Base-by-base conservation (phyloP, 768 basidiomycete species). In the Auriculariales sp. region DNA sequence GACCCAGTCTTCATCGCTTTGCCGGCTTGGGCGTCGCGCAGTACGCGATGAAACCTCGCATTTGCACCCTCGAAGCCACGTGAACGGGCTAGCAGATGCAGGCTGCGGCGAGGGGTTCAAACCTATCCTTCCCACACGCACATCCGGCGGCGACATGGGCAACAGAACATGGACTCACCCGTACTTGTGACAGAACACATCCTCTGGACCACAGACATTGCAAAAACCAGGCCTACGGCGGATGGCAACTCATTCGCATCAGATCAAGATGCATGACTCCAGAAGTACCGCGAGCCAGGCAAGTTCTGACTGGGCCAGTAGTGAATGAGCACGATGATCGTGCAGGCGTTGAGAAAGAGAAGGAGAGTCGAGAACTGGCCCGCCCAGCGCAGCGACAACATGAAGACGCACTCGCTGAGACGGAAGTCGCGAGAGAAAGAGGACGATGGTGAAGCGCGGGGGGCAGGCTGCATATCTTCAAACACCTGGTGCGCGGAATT, bases 31-130 rank as follows among this genome's bases (percentile, higher is more conserved):
- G 52, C 52, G 25, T 53, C 49, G 9, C 31, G 12, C 17, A 53
- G 42, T 14, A 53, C 52, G 28, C 52, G 52, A 22, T 49, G 49
- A 22, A 53, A 53, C 17, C 52, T 49, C 17, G 52, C 49, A 28
- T 53, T 53, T 29, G 52, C 35, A 22, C 52, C 52, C 50, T 53
- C 52, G 24, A 50, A 53, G 1, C 35, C 30, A 30, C 52, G 52
- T 12, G 52, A 50, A n/a, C 48, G 36, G 5, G 52, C 52, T 22
- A 53, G 49, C 7, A 32, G 7, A 15, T 32, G 9, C 31, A 9
- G 9, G 31, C 31, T 32, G 31, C 9, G 15, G 31, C 15, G 31
- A 9, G 9, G 31, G 15, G 15, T 32, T 32, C 7, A 32, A 15
- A 32, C 7, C 9, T 7, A 32, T 9, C 9, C 31, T n/a, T n/a